Evolutionary conservation across 345 rosid species (phyloP).

Genomic region (Dimocarpus longan): DNA sequence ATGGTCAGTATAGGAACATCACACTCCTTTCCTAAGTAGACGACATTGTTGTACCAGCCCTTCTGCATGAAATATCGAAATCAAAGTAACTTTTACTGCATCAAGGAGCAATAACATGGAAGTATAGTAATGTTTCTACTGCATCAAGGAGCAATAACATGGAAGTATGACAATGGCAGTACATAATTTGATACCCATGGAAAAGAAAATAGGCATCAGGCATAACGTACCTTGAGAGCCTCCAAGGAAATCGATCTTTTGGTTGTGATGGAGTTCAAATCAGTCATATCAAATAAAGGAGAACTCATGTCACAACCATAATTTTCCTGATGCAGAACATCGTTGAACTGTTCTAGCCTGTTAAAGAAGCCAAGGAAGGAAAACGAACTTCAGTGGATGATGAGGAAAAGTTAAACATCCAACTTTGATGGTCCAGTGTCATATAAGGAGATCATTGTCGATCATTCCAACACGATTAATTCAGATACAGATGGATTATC

Average conservation of each 20-base stretch:
- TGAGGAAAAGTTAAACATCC: background rate
- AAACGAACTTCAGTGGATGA: background rate
- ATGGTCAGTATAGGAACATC: conserved; percentile 73
- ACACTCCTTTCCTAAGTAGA: conserved; percentile 67
- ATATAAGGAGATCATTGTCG: background rate
- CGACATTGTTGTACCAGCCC: conserved; percentile 71
- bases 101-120: no score
- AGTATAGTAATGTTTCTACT: no score
- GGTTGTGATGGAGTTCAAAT: conserved; percentile 38
- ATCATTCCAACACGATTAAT: background rate
- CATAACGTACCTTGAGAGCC: conserved; percentile 49
- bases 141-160: no score
- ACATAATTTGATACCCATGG: background rate
- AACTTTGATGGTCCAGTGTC: background rate
- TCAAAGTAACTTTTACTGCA: background rate
- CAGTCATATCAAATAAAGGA: conserved; percentile 57
- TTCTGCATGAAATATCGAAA: conserved; percentile 42
- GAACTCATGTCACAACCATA: conserved; percentile 33
- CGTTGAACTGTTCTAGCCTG: conserved; percentile 97
- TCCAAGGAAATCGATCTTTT: conserved; percentile 54
- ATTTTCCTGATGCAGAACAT: conserved; percentile 79
- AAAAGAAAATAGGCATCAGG: background rate
- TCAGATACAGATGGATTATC: background rate
- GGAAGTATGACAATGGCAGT: background rate
- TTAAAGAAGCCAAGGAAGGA: conserved; percentile 9